Percentiles rank a stretch among this genome's conserved stretches.
phyloP scores from a whole-genome alignment of 2,329 filamentous ascomycete species.

The Aspergillus awamori region DNA sequence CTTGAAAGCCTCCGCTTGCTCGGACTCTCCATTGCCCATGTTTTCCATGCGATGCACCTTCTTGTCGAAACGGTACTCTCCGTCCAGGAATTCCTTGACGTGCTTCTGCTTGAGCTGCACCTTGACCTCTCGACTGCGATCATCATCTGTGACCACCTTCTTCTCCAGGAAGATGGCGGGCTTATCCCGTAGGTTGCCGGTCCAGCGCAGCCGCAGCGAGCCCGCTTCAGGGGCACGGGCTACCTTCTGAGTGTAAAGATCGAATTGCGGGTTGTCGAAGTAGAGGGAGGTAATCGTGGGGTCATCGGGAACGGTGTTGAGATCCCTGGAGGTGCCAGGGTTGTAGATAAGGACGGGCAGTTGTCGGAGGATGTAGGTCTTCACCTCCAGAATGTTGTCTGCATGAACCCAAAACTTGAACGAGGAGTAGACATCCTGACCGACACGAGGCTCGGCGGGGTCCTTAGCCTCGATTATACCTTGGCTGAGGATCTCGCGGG shows the following conservation, averaged over 20 bases:
- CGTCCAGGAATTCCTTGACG: slow-evolving; percentile 80
- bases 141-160: slow-evolving; percentile 78
- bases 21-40: slow-evolving; percentile 67
- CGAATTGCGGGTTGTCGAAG: slow-evolving; percentile 86
- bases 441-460: slow-evolving; percentile 49
- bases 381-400: slow-evolving; percentile 95
- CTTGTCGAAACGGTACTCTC: slow-evolving; percentile 91
- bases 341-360: slow-evolving; percentile 93
- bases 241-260: slow-evolving; percentile 84
- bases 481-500: slow-evolving; percentile 71
- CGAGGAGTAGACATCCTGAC: slow-evolving; percentile 73
- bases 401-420: slow-evolving; percentile 97
- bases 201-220: slow-evolving; percentile 88
- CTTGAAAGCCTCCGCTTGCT: slow-evolving; percentile 70
- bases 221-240: slow-evolving; percentile 73
- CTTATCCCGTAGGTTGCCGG: slow-evolving; percentile 75
- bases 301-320: slow-evolving; percentile 75
- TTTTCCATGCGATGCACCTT: slow-evolving; percentile 80
- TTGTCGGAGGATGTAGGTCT: slow-evolving; percentile 89
- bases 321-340: slow-evolving; percentile 76
- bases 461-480: slow-evolving; percentile 56
- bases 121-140: slow-evolving; percentile 75
- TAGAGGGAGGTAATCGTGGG: slow-evolving; percentile 94
- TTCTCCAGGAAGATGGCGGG: slow-evolving; percentile 86
- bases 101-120: slow-evolving; percentile 95